Base-by-base conservation (phyloP, 139 green algal species). In the Picochlorum costavermella region DNA sequence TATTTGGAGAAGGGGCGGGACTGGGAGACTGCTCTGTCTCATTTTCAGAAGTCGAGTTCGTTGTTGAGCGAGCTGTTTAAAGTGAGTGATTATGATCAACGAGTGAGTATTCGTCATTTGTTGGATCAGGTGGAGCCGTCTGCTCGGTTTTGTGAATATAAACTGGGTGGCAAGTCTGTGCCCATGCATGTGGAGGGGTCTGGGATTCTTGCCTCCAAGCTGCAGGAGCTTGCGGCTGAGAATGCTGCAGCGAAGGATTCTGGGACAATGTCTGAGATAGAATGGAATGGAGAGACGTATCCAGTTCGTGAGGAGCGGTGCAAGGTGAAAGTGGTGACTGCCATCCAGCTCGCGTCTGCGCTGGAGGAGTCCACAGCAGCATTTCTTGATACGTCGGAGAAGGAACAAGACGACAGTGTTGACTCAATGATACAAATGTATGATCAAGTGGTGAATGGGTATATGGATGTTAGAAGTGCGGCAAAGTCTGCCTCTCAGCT, bases 71-170 rank as follows among this genome's bases (percentile, higher is more conserved):
- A 92, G 74, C 75, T 97, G 64, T 77, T 76, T 14, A 82, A 77
- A 58, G 83, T 89, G 56, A 79, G 83, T 33, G 73, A 72, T 48
- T 73, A 87, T 51, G 88, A 96, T 58, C 64, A 84, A 46, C 77
- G 86, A 64, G 65, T 67, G 17, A 69, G 85, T 51, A 89, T 74
- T 64, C 76, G 85, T 16, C 71, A 88, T 69, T 83, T 88, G 56
- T 69, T 88, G n/a, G 87, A 96, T 61, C 87, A 95, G 63, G 64
- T 95, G 46, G 83, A 92, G 60, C 78, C 88, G 5, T 68, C 70
- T 56, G 73, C 95, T 25, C 76, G 84, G 14, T 96, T 86, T 81
- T 95, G 88, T 76, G 61, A 76, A 16, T 96, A 96, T 71, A 84
- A 95, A 72, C 75, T 91, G 31, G 64, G 50, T 30, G 77, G 79